Conservation (phyloP, 345 rosid species). For the Eucalyptus sideroxylon region DNA sequence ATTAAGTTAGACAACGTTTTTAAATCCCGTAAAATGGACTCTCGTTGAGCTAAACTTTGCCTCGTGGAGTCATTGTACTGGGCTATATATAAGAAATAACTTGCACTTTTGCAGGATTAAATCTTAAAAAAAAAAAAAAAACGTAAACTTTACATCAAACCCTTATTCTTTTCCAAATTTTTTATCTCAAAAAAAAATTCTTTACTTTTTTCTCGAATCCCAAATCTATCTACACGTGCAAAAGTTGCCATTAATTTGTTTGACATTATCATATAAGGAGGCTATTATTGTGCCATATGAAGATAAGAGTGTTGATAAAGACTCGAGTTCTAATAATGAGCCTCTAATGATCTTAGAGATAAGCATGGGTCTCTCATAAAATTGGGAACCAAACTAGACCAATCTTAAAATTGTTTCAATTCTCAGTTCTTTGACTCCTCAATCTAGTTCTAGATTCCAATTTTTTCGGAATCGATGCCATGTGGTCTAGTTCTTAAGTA, state of each 20-base stretch:
- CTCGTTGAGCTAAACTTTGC: background rate
- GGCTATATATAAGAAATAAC: background rate
- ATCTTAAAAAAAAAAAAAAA: background rate
- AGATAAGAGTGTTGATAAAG: background rate
- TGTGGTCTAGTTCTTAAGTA: fast-evolving
- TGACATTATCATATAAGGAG: background rate
- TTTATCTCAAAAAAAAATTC: background rate
- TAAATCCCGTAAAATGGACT: background rate
- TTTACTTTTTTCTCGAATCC: background rate
- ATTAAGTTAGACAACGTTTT: background rate
- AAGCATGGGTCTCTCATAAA: background rate
- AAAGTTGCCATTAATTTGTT: background rate
- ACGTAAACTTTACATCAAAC: background rate
- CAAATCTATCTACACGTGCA: background rate
- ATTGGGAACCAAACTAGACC: fast-evolving
- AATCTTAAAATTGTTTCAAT: background rate
- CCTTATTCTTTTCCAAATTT: background rate
- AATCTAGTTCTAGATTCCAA: background rate
- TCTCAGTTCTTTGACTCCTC: background rate
- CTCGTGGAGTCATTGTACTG: background rate
- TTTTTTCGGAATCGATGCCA: background rate
- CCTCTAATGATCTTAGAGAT: background rate
- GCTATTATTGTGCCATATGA: background rate
- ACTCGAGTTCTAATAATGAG: background rate
- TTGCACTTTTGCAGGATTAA: background rate